Conservation (phyloP, 345 rosid genomes). For the Salix udensis region DNA sequence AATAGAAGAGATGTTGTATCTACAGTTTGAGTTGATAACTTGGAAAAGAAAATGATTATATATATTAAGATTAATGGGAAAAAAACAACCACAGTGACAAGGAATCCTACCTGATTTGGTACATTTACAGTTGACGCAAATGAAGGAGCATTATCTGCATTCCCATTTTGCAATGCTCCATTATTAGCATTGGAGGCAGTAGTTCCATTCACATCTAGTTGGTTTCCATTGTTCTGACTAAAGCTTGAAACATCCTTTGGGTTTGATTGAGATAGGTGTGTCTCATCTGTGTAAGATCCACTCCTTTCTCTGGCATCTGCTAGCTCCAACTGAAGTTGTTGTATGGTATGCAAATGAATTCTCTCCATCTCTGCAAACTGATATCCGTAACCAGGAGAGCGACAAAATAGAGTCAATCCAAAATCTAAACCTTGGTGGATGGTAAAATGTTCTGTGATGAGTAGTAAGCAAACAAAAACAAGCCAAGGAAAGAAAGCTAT, state of each 20-base stretch:
- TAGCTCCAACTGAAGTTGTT: conserved; percentile 83
- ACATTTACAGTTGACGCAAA: conserved; percentile 47
- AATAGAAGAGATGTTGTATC: neutral
- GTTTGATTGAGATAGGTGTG: conserved; percentile 43
- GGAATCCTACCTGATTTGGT: conserved; percentile 46
- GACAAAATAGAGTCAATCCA: conserved; percentile 11
- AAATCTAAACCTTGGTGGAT: neutral
- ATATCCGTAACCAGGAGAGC: conserved; percentile 15
- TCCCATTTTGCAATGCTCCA: conserved; percentile 47
- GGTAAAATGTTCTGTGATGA: neutral
- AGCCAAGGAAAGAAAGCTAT: neutral
- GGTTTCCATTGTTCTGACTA: conserved; percentile 52
- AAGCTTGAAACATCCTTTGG: conserved; percentile 48
- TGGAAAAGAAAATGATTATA: neutral
- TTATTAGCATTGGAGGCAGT: conserved; percentile 28
- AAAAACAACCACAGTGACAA: neutral
- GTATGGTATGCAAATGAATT: conserved; percentile 69
- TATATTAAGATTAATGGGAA: neutral
- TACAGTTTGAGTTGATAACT: neutral
- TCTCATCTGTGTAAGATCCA: conserved; percentile 57
- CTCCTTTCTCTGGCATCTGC: conserved; percentile 69
- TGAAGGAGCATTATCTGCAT: conserved; percentile 40
- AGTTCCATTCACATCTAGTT: conserved; percentile 48
- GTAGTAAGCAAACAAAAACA: neutral
- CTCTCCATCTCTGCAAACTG: conserved; percentile 94